These are phyloP conservation scores for Globisporangium emineosum DNA, from an alignment of 352 stramenopile species.

Conservation along the genomic window DNA sequence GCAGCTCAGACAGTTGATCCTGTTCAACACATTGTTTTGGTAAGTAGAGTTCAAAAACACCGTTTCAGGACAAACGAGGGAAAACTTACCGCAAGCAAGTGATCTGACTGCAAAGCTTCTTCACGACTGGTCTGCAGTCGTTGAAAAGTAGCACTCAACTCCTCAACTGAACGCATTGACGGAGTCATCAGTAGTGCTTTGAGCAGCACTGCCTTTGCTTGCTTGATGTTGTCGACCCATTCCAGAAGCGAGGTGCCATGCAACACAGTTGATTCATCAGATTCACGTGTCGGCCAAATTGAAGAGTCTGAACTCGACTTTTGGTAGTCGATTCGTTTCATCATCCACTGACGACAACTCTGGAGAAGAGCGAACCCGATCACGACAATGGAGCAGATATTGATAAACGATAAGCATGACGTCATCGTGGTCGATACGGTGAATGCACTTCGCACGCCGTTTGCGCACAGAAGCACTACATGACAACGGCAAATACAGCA, in stretches of 20 bases:
- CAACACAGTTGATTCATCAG: constrained; percentile 19
- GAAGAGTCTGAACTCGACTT: not conserved
- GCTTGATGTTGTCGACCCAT: constrained; percentile 33
- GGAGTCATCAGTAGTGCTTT: constrained; percentile 27
- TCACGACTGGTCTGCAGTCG: constrained; percentile 24
- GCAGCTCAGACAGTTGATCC: constrained; percentile 38
- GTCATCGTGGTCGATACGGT: constrained; percentile 59
- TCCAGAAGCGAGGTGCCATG: constrained; percentile 17
- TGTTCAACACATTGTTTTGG: constrained; percentile 7
- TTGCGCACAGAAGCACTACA: constrained; percentile 46
- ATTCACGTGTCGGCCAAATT: constrained; percentile 21
- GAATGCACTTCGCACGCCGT: constrained; percentile 53
- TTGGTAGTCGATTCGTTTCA: not conserved
- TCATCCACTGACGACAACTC: constrained; percentile 11
- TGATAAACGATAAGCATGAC: constrained; percentile 43
- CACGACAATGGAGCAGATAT: constrained; percentile 26
- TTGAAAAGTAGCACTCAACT: constrained; percentile 22
- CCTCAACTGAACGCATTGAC: constrained; percentile 28
- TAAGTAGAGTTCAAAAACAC: not conserved
- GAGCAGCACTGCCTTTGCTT: constrained; percentile 22
- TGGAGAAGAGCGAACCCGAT: constrained; percentile 20
- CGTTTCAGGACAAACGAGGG: not conserved
- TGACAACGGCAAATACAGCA: not conserved
- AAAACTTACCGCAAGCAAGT: constrained; percentile 30
- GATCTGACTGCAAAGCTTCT: constrained; percentile 23